A percentile compares a stretch with the other conserved stretches of the same genome.
Conservation (phyloP, 2,329 filamentous ascomycete genomes). For the Thelonectria blattea region DNA sequence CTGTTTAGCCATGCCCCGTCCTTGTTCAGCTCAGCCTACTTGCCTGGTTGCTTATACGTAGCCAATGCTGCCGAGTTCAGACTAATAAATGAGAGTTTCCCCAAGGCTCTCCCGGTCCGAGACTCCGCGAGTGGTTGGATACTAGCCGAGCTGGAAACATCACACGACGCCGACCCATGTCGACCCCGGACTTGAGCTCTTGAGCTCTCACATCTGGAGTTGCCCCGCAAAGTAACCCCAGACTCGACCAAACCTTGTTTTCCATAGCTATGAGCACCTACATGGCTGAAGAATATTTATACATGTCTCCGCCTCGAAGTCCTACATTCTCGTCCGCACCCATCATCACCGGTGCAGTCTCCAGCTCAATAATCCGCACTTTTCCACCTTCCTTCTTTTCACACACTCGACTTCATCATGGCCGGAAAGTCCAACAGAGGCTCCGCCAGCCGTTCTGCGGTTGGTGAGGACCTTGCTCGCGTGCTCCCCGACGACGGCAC, state of each 20-base stretch:
- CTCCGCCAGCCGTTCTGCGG: neutral
- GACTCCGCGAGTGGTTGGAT: neutral
- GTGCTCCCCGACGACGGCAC: constrained; percentile 21
- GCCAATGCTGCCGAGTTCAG: neutral
- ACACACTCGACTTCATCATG: neutral
- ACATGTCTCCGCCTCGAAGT: too few relatives aligned
- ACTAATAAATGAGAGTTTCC: too few relatives aligned
- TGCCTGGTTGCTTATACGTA: too few relatives aligned
- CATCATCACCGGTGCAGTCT: too few relatives aligned
- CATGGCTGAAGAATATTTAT: too few relatives aligned
- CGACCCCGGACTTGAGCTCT: neutral
- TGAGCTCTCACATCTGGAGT: too few relatives aligned
- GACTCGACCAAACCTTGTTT: neutral
- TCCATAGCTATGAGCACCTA: too few relatives aligned
- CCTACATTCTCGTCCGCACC: too few relatives aligned
- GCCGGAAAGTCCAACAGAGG: neutral
- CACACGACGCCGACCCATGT: neutral
- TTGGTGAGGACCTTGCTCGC: constrained; percentile 22
- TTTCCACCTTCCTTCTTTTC: neutral
- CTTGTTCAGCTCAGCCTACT: too few relatives aligned
- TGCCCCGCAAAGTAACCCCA: neutral
- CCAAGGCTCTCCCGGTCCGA: neutral
- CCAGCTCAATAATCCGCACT: too few relatives aligned
- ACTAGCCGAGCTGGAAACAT: neutral
- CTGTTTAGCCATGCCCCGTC: neutral